phyloP scores from a whole-genome alignment of 108 stramenopile genomes.

The Pseudonitzschia pungens region DNA sequence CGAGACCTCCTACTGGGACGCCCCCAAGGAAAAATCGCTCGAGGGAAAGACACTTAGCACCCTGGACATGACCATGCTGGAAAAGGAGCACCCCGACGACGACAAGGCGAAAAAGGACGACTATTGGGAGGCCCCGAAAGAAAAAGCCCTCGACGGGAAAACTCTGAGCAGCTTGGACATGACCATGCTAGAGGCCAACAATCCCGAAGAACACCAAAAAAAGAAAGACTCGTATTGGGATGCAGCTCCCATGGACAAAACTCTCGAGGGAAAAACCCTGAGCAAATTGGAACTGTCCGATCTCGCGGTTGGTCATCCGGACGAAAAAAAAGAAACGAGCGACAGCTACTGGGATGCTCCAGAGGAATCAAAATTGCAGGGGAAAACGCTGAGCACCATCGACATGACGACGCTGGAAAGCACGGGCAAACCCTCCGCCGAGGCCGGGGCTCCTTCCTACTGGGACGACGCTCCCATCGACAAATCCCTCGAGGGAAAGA shows the following conservation, averaged over 20 bases:
- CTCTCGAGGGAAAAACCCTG: constrained; percentile 6
- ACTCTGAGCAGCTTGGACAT: constrained; percentile 5
- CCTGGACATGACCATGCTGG: constrained; percentile 5
- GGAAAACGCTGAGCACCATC: constrained; percentile 10
- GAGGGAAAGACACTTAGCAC: constrained; percentile 12
- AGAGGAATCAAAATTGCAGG: constrained; percentile 6
- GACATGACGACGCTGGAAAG: neutral
- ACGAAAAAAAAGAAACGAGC: constrained; percentile 10
- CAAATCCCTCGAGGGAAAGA: constrained; percentile 16
- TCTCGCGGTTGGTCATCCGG: neutral
- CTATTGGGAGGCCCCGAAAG: constrained; percentile 13
- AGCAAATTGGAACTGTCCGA: neutral
- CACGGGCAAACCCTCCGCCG: neutral
- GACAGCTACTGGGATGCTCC: constrained; percentile 21
- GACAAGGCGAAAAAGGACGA: neutral
- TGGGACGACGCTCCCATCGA: constrained; percentile 9
- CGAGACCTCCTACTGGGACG: constrained; percentile 8
- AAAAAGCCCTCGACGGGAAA: constrained; percentile 4
- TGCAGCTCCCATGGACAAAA: neutral
- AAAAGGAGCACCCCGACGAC: constrained; percentile 1
- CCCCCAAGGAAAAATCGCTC: constrained; percentile 2
- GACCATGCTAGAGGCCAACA: constrained; percentile 4
- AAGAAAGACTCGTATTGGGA: constrained; percentile 14
- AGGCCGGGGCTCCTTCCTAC: neutral
- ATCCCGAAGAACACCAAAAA: neutral